Conservation (phyloP, 2,329 filamentous ascomycete species). For the Calycina marina region DNA sequence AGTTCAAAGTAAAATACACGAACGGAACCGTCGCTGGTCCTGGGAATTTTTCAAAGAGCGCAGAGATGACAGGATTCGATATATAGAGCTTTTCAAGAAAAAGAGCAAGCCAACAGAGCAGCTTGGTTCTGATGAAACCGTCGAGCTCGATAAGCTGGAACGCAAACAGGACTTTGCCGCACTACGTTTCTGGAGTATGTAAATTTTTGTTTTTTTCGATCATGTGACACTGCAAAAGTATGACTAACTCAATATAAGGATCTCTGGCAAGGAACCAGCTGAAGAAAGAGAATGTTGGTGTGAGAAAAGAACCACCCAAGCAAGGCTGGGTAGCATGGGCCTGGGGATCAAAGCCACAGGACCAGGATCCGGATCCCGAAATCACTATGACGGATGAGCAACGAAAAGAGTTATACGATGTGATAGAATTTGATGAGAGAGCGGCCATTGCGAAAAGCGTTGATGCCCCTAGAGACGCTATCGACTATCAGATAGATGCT, state of each 20-base stretch:
- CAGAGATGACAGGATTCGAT: constrained; percentile 73
- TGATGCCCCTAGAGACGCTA: constrained; percentile 76
- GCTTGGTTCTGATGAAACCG: constrained; percentile 52
- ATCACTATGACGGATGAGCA: constrained; percentile 90
- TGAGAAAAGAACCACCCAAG: constrained; percentile 57
- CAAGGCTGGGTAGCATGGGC: constrained; percentile 88
- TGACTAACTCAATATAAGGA: too few relatives aligned
- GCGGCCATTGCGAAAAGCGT: constrained; percentile 75
- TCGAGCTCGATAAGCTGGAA: constrained; percentile 64
- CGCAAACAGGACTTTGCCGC: constrained; percentile 88
- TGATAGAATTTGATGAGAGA: constrained; percentile 98
- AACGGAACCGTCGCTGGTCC: constrained; percentile 82
- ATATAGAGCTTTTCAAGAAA: constrained; percentile 95
- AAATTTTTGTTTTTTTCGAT: too few relatives aligned
- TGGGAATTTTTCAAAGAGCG: constrained; percentile 94
- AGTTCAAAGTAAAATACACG: constrained; percentile 85
- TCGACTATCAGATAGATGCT: constrained; percentile 86
- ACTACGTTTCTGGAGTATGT: constrained; percentile 92
- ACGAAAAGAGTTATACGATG: constrained; percentile 88
- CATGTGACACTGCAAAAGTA: too few relatives aligned
- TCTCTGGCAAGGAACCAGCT: constrained; percentile 88
- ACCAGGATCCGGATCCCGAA: constrained; percentile 53
- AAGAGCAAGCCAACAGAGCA: constrained; percentile 55
- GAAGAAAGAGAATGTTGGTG: constrained; percentile 83
- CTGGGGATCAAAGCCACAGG: constrained; percentile 62